Base-by-base conservation (phyloP, 2,329 filamentous ascomycete species). In the Aspergillus sp. region DNA sequence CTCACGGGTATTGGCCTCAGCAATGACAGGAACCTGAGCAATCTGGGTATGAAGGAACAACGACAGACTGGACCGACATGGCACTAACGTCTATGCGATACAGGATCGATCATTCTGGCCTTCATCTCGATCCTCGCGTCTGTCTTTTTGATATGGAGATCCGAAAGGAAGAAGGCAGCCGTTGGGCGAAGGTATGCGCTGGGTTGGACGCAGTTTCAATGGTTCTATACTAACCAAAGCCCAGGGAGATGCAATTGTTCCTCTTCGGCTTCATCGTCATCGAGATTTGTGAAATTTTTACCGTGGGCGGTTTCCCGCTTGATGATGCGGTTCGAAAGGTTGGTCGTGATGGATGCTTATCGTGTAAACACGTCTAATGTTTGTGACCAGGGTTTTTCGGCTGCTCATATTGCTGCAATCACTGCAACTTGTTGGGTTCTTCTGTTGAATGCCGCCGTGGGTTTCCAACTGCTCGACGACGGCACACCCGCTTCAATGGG, bases 221-320 rank as follows among this genome's bases (percentile, higher is more conserved):
- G 30, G 19, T 8, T 11, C 30, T 6, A 30, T 27, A 38, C 55
- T 62, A 29, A 59, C 43, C 5, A 9, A 26, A 7, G 35, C 5
- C 37, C 60, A 95, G 93, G 67, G 93, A 98, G 69, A 97, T 98
- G 81, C 93, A 98, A 76, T 60, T 96, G 30, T 97, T 98, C 71
- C 79, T 98, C 40, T 50, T 88, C 34, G 85, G 86, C 40, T 98
- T 89, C 66, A 85, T 95, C 45, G 69, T 97, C 46, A 83, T 97
- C 48, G 83, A 87, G 58, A 87, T 98, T 59, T 96, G 90, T 70
- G 93, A 97, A 67, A 95, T 98, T 60, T 96, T 98, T 71, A 90
- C 90, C 0, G 83, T 97, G 31, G 93, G 93, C 54, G 87, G 85
- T 28, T 91, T 98, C 58, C 90, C 91, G 3, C 71, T 96, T 13